A percentile compares a stretch with the other conserved stretches of the same genome.
Conservation (phyloP, 2,329 filamentous ascomycete species). For the Fusarium siculi region DNA sequence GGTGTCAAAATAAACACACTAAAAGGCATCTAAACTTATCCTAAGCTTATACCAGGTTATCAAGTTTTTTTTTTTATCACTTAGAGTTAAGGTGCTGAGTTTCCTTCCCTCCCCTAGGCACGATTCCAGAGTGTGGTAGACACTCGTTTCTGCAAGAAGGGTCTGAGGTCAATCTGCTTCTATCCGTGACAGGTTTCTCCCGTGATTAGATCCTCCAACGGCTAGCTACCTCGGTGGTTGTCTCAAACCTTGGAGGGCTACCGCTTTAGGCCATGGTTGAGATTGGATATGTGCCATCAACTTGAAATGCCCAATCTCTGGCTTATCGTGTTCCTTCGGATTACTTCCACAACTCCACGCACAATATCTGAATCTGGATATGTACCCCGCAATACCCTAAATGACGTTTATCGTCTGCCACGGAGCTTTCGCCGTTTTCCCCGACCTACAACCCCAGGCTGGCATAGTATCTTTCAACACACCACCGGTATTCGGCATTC, state of each 20-base stretch:
- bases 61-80: too few species aligned
- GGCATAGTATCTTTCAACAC: constrained; percentile 21
- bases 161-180: neutral
- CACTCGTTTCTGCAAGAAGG: neutral
- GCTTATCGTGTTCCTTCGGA: constrained; percentile 1
- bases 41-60: too few species aligned
- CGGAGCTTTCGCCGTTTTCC: constrained; percentile 25
- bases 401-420: constrained; percentile 29
- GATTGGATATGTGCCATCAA: neutral
- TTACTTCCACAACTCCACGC: constrained; percentile 1
- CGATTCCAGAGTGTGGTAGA: neutral
- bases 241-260: neutral
- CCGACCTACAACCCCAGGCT: constrained; percentile 24
- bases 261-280: neutral
- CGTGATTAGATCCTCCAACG: neutral
- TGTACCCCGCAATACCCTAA: constrained; percentile 31
- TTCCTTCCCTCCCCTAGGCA: too few species aligned
- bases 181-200: neutral
- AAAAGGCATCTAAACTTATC: too few species aligned
- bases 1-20: too few species aligned
- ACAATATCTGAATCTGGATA: constrained; percentile 1
- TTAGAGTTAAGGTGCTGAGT: too few species aligned
- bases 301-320: neutral
- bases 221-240: neutral
- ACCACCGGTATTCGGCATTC: constrained; percentile 28